A percentile compares a stretch with the other conserved stretches of the same genome.
phyloP scores from a whole-genome alignment of 2,329 filamentous ascomycete genomes.

The Sclerotiophoma versabilis region DNA sequence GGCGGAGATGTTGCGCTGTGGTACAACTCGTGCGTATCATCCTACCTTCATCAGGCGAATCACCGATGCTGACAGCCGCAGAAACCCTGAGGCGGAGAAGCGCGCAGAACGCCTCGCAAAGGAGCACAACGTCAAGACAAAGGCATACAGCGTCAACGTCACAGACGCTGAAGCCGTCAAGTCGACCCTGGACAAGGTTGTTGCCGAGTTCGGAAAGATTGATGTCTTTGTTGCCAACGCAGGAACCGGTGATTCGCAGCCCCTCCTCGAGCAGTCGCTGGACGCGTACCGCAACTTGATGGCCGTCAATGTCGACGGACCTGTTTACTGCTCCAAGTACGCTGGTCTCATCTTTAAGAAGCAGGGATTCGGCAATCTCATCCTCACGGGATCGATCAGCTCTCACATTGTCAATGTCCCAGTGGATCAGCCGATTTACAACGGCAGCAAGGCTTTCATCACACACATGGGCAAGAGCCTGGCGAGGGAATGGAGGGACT shows the following conservation, averaged over 20 bases:
- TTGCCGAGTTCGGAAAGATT: slow-evolving; percentile 72
- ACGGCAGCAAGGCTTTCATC: slow-evolving; percentile 65
- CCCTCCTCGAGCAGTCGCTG: slow-evolving; percentile 62
- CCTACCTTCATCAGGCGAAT: neutral
- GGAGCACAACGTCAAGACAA: slow-evolving; percentile 65
- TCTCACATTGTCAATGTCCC: slow-evolving; percentile 79
- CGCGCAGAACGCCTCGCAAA: slow-evolving; percentile 64
- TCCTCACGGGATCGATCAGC: slow-evolving; percentile 70
- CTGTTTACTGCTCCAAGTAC: slow-evolving; percentile 53
- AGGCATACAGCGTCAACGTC: slow-evolving; percentile 70
- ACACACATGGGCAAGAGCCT: slow-evolving; percentile 67
- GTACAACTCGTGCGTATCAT: slow-evolving; percentile 41
- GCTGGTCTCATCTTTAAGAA: slow-evolving; percentile 52
- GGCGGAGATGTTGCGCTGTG: slow-evolving; percentile 56
- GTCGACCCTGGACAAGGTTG: slow-evolving; percentile 64
- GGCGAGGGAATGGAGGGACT: slow-evolving; percentile 72
- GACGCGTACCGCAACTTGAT: slow-evolving; percentile 69
- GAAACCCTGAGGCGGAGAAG: slow-evolving; percentile 64
- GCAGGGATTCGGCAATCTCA: slow-evolving; percentile 62
- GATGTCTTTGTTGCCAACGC: slow-evolving; percentile 73
- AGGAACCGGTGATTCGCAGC: slow-evolving; percentile 65
- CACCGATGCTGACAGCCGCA: slow-evolving; percentile 22
- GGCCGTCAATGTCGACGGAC: slow-evolving; percentile 75
- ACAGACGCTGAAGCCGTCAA: slow-evolving; percentile 61
- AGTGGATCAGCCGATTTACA: slow-evolving; percentile 62